Base-by-base conservation (phyloP, 345 rosid genomes). In the Hibiscus tridactylites region DNA sequence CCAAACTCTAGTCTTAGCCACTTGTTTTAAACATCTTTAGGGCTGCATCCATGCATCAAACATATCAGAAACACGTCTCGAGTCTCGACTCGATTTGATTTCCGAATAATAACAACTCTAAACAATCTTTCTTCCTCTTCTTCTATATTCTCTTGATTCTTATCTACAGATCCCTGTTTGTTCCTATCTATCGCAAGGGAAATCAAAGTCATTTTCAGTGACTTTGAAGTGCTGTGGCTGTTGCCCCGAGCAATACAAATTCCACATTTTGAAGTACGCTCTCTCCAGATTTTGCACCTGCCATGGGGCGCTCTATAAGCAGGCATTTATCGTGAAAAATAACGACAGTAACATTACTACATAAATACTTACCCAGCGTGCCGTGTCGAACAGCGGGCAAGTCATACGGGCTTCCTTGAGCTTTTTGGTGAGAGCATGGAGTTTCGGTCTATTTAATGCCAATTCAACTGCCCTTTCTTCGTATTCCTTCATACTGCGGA, bases 221-320 rank as follows among this genome's bases (percentile, higher is more conserved):
- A 96, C 99, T 74, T 85, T 91, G 29, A 92, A 96, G 79, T 87
- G 97, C 49, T 85, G 88, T 6, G 96, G 91, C 63, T 89, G 85
- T 83, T 86, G 84, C 44, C 97, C 89, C 0, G 82, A 77, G 81
- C 97, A 89, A 73, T 88, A 83, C 11, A 92, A 77, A 84, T 82
- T 91, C 99, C 99, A 96, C 99, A 96, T 96, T 80, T 88, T 96
- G 74, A 88, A 85, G 83, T 87, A 96, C 13, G 97, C 76, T 71
- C 98, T 81, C 81, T 92, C 99, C 49, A 92, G 85, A 81, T 96
- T 96, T 72, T 80, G 85, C 68, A 96, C 99, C 98, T 96, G 90
- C 74, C 81, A 56, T 33, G 2, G 19, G 26, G 4, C 11, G 4
- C 11, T 64, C 3, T 15, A 13, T 19, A 15, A 9, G 24, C 39